Conservation (phyloP, 2,329 filamentous ascomycete species). For the Diplodia intermedia region DNA sequence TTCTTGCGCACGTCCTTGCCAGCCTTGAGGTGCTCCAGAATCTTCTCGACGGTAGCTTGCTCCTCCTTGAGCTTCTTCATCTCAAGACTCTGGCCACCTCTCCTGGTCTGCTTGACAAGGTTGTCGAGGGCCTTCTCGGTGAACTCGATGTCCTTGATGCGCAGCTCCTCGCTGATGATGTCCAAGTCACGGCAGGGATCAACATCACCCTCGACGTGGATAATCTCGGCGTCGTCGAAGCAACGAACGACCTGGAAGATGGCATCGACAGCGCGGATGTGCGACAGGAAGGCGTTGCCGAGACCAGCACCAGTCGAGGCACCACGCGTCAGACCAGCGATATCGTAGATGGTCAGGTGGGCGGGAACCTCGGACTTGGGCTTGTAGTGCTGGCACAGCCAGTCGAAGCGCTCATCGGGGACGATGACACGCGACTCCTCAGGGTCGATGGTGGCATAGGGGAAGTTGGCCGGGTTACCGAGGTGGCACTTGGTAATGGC, state of each 20-base stretch:
- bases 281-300: constrained; percentile 96
- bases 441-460: constrained; percentile 97
- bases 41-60: constrained; percentile 89
- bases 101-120: constrained; percentile 90
- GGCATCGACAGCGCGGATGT: constrained; percentile 97
- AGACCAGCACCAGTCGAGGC: constrained; percentile 97
- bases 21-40: constrained; percentile 80
- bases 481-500: constrained; percentile 97
- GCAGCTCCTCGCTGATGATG: constrained; percentile 95
- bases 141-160: constrained; percentile 99
- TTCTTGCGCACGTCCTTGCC: constrained; percentile 95
- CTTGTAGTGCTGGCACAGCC: constrained; percentile 95
- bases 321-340: constrained; percentile 93
- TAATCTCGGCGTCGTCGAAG: constrained; percentile 99
- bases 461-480: constrained; percentile 99
- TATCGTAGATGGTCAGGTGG: constrained; percentile 98
- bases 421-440: constrained; percentile 98
- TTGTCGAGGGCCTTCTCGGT: constrained; percentile 92
- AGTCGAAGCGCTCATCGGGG: constrained; percentile 94
- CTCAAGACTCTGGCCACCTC: constrained; percentile 94
- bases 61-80: constrained; percentile 98
- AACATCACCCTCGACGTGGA: constrained; percentile 98
- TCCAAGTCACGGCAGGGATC: constrained; percentile 92
- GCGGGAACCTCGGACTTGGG: constrained; percentile 97
- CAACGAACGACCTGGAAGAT: constrained; percentile 97